A percentile compares a stretch with the other conserved stretches of the same genome.
These are phyloP conservation scores for Saussurea involucrata DNA, from an alignment of 129 eudicot genomes.

Conservation along the genomic window DNA sequence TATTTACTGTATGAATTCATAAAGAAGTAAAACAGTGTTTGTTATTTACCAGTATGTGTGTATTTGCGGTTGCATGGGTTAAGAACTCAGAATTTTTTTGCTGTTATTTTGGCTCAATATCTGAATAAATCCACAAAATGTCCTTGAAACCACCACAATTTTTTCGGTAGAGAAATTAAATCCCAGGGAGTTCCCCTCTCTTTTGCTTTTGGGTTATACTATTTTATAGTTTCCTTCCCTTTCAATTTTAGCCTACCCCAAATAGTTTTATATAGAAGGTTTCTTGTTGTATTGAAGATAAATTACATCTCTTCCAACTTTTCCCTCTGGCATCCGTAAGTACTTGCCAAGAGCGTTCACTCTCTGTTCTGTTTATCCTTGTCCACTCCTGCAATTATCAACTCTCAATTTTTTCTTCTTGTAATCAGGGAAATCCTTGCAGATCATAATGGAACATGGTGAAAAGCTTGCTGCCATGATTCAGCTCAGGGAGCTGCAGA, in stretches of 20 bases:
- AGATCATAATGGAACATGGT: conserved; percentile 90
- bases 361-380: background rate
- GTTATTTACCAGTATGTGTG: background rate
- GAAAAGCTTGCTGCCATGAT: conserved; percentile 90
- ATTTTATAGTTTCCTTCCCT: background rate
- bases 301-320: background rate
- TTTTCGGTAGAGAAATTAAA: background rate
- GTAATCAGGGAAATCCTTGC: conserved; percentile 72
- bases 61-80: no score
- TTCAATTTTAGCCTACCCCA: background rate
- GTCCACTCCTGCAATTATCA: background rate
- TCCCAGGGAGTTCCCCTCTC: background rate
- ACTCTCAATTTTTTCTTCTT: background rate
- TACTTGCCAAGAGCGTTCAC: background rate
- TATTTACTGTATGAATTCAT: background rate
- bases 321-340: background rate
- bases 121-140: background rate
- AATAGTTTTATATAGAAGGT: background rate
- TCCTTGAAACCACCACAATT: background rate
- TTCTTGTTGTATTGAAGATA: background rate
- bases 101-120: background rate
- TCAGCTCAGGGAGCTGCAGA: conserved; percentile 78
- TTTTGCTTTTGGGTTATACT: background rate
- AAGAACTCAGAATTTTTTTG: background rate
- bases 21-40: background rate